Base-by-base conservation (phyloP, 169 alveolate genomes). In the Eimeria sp. region DNA sequence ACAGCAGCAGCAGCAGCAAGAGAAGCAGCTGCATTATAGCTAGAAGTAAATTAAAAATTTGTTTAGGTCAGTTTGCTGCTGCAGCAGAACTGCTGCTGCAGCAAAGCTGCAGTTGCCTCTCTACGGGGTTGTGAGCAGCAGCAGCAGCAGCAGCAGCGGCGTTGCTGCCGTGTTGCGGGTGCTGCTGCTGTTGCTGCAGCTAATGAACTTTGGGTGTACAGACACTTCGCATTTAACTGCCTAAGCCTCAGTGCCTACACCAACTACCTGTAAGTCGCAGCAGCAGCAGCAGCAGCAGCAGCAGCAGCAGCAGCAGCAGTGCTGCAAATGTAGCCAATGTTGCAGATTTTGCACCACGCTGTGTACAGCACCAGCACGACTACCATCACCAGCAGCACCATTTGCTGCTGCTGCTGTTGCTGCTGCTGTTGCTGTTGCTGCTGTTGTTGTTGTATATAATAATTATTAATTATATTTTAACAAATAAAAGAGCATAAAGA, bases 141-240 rank as follows among this genome's bases (percentile, higher is more conserved):
- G 80, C 80, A n/a, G 80, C 80, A 70, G 80, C 80, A 27, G 80
- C 47, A 34, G 80, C 80, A n/a, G 80, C 80, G 27, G n/a, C 20
- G 70, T 25, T 14, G 10, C 2, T 5, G 70, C 70, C 70, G 70
- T n/a, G 80, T n/a, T 70, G 80, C 80, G 9, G 47, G 47, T 1
- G 49, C 40, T 16, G 49, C 80, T 22, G 80, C 80, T 70, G 80
- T 45, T 16, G 80, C 80, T 16, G 43, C 11, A 65, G 75, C 75
- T 65, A 34, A 34, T 2, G 16, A 54, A 54, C 61, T 14, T 54
- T 54, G 20, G 61, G 61, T 54, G 61, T 54, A 54, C 61, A 54
- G 61, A 54, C 61, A 54, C 20, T 54, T 54, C 61, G 16, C 61
- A 14, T 14, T 54, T 54, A 54, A 54, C 20, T 54, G 61, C 1